These are phyloP conservation scores for Leccinum barrowsii DNA, from an alignment of 768 basidiomycete species.

Conservation along the genomic window DNA sequence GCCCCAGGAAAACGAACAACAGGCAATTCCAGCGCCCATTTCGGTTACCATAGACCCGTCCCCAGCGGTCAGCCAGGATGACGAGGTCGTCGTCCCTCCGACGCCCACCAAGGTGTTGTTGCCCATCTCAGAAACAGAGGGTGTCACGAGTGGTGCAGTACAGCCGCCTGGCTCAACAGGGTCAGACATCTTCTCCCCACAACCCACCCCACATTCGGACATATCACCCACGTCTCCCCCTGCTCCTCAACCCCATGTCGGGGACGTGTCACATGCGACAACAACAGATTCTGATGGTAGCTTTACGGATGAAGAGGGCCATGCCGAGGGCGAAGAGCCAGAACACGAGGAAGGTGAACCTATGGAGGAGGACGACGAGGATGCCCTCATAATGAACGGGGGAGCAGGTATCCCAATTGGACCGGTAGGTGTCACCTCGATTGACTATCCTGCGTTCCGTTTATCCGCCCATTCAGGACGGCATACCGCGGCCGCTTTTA, in stretches of 20 bases:
- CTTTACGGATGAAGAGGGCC: slow-evolving; percentile 61
- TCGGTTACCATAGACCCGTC: slow-evolving; percentile 20
- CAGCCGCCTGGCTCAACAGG: slow-evolving; percentile 86
- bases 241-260: slow-evolving; percentile 26
- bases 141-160: slow-evolving; percentile 87
- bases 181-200: slow-evolving; percentile 29
- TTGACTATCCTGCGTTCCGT: neutral
- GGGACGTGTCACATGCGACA: slow-evolving; percentile 31
- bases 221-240: slow-evolving; percentile 21
- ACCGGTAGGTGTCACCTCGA: slow-evolving; percentile 56
- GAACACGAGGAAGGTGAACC: slow-evolving; percentile 58
- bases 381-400: slow-evolving; percentile 82
- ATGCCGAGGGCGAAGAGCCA: slow-evolving; percentile 67
- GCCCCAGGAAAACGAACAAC: slow-evolving; percentile 34
- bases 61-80: slow-evolving; percentile 26
- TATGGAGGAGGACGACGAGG: slow-evolving; percentile 82
- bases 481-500: slow-evolving; percentile 79
- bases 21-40: slow-evolving; percentile 26
- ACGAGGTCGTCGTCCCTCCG: slow-evolving; percentile 43
- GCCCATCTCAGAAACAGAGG: slow-evolving; percentile 76
- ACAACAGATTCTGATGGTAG: slow-evolving; percentile 35
- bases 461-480: slow-evolving; percentile 55
- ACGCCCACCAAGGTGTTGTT: slow-evolving; percentile 44
- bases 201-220: slow-evolving; percentile 24
- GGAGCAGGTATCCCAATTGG: slow-evolving; percentile 95